phyloP scores from a whole-genome alignment of 148 eudicot species.

The Silene latifolia region DNA sequence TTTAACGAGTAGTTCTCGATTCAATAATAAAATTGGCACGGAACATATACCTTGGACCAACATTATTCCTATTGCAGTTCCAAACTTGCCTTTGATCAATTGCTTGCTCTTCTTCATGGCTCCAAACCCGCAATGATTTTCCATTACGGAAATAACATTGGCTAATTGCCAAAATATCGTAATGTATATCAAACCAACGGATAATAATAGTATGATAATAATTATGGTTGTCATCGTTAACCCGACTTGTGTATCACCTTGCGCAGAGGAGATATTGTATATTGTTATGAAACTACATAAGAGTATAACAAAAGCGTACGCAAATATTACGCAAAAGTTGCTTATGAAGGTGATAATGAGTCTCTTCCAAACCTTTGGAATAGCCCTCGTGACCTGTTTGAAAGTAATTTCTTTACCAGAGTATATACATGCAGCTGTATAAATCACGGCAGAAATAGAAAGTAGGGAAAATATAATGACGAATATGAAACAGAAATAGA shows the following conservation, averaged over 20 bases:
- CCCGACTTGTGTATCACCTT: no score
- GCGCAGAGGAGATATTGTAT: background rate
- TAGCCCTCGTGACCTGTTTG: conserved; percentile 26
- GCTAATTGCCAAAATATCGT: conserved; percentile 42
- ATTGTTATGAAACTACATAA: background rate
- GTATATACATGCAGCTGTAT: conserved; percentile 36
- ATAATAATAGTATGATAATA: background rate
- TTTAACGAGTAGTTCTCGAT: conserved; percentile 1
- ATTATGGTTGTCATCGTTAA: background rate
- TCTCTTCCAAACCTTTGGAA: conserved; percentile 50
- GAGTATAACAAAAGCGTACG: conserved; percentile 7
- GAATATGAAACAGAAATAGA: conserved; percentile 22
- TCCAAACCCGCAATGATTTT: conserved; percentile 31
- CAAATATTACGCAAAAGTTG: conserved; percentile 17
- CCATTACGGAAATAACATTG: conserved; percentile 39
- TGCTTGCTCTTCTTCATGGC: conserved; percentile 48
- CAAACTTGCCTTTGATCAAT: conserved; percentile 42
- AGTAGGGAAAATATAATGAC: conserved; percentile 28
- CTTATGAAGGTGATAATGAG: conserved; percentile 34
- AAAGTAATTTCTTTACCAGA: conserved; percentile 30
- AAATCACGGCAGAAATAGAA: conserved; percentile 34
- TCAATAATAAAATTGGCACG: background rate
- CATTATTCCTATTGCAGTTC: conserved; percentile 19
- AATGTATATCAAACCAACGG: conserved; percentile 23
- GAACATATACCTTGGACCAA: conserved; percentile 17